Evolutionary conservation across 73 alveolate genomes (phyloP), one percentile per base, ranked within the genome.

Genomic region (Effrenium voratum): DNA sequence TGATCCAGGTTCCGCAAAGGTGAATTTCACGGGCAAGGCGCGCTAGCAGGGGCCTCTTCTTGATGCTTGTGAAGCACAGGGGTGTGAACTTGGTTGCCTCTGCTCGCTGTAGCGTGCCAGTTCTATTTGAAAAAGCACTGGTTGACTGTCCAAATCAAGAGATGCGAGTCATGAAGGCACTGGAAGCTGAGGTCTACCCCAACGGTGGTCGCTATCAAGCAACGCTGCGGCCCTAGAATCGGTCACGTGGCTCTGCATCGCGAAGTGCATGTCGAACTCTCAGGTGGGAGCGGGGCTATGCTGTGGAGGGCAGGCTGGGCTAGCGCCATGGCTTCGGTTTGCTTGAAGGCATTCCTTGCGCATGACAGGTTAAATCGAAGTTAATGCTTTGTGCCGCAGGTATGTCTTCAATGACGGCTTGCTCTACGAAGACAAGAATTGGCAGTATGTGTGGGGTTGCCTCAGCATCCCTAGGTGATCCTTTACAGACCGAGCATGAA

Each of bases 261-360:
- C 15, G 19, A 5, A 30, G 45, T 34, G 49, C 26, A 70, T 32
- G 12, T n/a, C 2, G 38, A 60, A 4, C 41, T 63, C 83, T 34
- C 41, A 87, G 95, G 95, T 90, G 97, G 97, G 97, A 90, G n/a
- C 82, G 97, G n/a, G 97, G 97, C n/a, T 90, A 90, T 40, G 97
- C 97, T 0, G 97, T 90, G 46, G 97, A 90, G 97, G 97, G 97
- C 87, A 90, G 97, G 97, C 87, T 2, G 52, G 70, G n/a, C n/a
- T n/a, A n/a, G n/a, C n/a, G n/a, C n/a, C n/a, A n/a, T n/a, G n/a
- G n/a, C n/a, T n/a, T n/a, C n/a, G n/a, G n/a, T n/a, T n/a, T n/a
- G n/a, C n/a, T n/a, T n/a, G n/a, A 57, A 2, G 30, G 19, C 36
- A 3, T 57, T 15, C n/a, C n/a, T 57, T 57, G 19, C 28, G 72